A percentile compares a stretch with the other conserved stretches of the same genome.
Conservation (phyloP, 2,329 filamentous ascomycete species). For the Trichophaea hybrida region DNA sequence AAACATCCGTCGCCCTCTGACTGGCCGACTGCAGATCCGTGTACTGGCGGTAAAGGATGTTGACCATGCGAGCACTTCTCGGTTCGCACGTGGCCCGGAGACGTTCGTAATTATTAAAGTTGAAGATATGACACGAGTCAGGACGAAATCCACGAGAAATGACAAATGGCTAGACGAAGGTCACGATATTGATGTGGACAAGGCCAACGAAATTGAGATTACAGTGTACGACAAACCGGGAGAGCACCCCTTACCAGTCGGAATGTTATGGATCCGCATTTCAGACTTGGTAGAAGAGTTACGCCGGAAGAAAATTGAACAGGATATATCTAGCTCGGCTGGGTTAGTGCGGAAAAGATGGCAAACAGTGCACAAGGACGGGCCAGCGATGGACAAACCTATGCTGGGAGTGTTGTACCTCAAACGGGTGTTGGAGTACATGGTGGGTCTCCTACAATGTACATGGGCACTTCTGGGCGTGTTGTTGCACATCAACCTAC, state of each 20-base stretch:
- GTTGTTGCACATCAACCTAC: constrained; percentile 10
- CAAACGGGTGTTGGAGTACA: constrained; percentile 9
- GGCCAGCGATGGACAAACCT: constrained; percentile 24
- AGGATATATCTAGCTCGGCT: constrained; percentile 83
- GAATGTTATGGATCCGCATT: constrained; percentile 88
- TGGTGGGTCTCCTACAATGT: constrained; percentile 14
- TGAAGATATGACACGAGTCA: constrained; percentile 79
- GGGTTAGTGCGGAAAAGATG: constrained; percentile 97
- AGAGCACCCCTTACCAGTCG: constrained; percentile 83
- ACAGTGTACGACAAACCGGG: constrained; percentile 93
- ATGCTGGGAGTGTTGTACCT: constrained; percentile 11
- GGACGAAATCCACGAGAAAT: constrained; percentile 69
- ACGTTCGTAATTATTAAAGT: constrained; percentile 95
- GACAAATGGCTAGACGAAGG: constrained; percentile 87
- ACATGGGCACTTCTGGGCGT: constrained; percentile 12
- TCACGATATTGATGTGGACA: constrained; percentile 88
- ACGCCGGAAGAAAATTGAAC: constrained; percentile 90
- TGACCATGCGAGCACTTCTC: constrained; percentile 67
- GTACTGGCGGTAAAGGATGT: constrained; percentile 86
- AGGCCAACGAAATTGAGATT: constrained; percentile 95
- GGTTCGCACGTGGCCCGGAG: constrained; percentile 81
- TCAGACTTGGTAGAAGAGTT: constrained; percentile 97
- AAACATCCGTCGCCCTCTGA: constrained; percentile 89
- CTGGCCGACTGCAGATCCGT: constrained; percentile 72
- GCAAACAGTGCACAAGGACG: constrained; percentile 40